phyloP scores from a whole-genome alignment of 2,329 filamentous ascomycete genomes.

The Alternaria triticina region DNA sequence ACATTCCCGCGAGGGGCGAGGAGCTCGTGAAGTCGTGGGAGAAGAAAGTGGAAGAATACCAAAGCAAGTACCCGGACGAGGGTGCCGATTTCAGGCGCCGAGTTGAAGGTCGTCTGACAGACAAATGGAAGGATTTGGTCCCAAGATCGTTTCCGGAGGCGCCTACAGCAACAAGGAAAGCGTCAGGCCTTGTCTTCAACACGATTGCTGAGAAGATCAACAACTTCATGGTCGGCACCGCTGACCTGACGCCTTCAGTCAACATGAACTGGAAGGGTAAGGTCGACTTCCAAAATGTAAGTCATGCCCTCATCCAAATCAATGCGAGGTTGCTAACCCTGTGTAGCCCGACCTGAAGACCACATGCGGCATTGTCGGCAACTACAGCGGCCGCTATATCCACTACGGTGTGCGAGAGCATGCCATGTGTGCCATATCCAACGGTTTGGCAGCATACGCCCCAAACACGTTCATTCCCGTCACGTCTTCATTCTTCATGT shows the following conservation, averaged over 20 bases:
- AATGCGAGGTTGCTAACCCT: neutral
- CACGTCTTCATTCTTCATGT: conserved; percentile 67
- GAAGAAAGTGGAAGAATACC: conserved; percentile 52
- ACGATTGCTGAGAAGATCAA: conserved; percentile 5
- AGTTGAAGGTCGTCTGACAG: conserved; percentile 56
- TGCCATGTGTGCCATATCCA: conserved; percentile 49
- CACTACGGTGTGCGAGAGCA: conserved; percentile 49
- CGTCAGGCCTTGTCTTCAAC: conserved; percentile 24
- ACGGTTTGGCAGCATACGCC: conserved; percentile 62
- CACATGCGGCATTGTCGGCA: conserved; percentile 59
- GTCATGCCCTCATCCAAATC: too few relatives aligned
- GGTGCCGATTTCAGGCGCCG: conserved; percentile 56
- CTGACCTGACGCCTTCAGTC: conserved; percentile 61
- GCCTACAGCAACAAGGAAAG: conserved; percentile 59
- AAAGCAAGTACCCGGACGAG: conserved; percentile 56
- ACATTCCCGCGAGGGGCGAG: conserved; percentile 52
- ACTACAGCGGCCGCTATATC: conserved; percentile 61
- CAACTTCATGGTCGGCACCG: conserved; percentile 77
- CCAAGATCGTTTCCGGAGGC: conserved; percentile 57
- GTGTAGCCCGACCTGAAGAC: conserved; percentile 36
- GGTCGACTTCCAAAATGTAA: conserved; percentile 50
- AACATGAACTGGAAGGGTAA: conserved; percentile 59
- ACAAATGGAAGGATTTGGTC: conserved; percentile 58
- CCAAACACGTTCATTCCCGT: conserved; percentile 60
- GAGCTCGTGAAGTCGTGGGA: conserved; percentile 58